Evolutionary conservation across 1,139 yeast genomes (phyloP).

Genomic region (Debaryomyces fabryi): DNA sequence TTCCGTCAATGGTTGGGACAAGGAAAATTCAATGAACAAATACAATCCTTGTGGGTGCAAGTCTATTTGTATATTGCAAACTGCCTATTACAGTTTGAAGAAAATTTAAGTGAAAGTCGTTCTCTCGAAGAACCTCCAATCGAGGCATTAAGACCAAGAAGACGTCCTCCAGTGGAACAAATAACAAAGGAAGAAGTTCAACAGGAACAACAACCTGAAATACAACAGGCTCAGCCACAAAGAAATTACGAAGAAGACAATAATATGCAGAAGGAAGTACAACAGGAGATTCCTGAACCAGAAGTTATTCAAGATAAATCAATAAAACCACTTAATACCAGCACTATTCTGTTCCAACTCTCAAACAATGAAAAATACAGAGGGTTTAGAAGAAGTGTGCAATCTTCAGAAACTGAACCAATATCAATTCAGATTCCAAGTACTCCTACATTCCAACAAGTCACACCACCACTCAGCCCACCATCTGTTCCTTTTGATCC

Average conservation of each 20-base stretch:
- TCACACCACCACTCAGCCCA: constrained; percentile 16
- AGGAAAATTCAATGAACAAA: constrained; percentile 32
- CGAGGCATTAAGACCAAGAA: constrained; percentile 19
- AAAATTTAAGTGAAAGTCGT: constrained; percentile 14
- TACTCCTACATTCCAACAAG: constrained; percentile 17
- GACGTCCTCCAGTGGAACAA: constrained; percentile 6
- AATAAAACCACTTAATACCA: constrained; percentile 7
- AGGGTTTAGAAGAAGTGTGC: constrained; percentile 48
- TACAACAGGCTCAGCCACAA: background rate
- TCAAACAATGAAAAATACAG: constrained; percentile 41
- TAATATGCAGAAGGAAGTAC: background rate
- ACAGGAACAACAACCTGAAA: background rate
- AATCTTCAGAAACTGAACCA: constrained; percentile 26
- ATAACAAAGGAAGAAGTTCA: background rate
- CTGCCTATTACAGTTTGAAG: constrained; percentile 32
- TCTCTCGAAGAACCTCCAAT: constrained; percentile 12
- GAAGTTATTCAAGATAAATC: background rate
- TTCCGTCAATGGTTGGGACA: constrained; percentile 41
- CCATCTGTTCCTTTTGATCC: constrained; percentile 20
- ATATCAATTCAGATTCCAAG: constrained; percentile 31
- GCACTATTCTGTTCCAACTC: constrained; percentile 24
- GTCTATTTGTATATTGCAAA: constrained; percentile 46
- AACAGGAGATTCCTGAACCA: background rate
- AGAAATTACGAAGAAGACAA: background rate
- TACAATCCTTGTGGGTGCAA: constrained; percentile 46